Evolutionary conservation across 768 basidiomycete genomes (phyloP).

Genomic region (Kondoa malvinella): DNA sequence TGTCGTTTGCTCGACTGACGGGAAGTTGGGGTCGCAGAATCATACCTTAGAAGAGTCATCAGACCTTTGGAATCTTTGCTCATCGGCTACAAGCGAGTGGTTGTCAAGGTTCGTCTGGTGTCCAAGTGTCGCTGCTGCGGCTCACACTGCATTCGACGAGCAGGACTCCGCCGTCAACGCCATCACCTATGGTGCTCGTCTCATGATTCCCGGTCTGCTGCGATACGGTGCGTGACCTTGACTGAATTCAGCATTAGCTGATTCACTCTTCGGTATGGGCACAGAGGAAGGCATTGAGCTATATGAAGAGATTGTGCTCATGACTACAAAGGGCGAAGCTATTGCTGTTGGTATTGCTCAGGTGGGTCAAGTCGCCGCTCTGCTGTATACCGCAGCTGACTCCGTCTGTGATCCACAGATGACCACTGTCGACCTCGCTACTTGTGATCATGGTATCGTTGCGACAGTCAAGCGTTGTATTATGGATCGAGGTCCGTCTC

Average conservation of each 20-base stretch:
- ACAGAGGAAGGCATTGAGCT: constrained; percentile 69
- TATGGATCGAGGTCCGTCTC: constrained; percentile 47
- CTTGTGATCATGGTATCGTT: constrained; percentile 95
- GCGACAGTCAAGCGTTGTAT: constrained; percentile 98
- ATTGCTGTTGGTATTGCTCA: constrained; percentile 27
- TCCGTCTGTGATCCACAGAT: constrained; percentile 45
- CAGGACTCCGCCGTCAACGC: constrained; percentile 91
- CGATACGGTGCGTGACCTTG: constrained; percentile 48
- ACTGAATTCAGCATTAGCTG: background rate
- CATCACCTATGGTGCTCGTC: constrained; percentile 96
- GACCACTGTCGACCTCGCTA: constrained; percentile 94
- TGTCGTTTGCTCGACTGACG: background rate
- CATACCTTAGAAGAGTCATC: constrained; percentile 86
- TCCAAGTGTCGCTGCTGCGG: background rate
- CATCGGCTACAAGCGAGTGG: constrained; percentile 92
- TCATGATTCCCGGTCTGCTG: constrained; percentile 96
- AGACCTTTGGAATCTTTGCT: constrained; percentile 85
- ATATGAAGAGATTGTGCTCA: constrained; percentile 88
- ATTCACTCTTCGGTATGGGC: background rate
- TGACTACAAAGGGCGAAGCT: constrained; percentile 84
- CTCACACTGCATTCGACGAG: too few species aligned
- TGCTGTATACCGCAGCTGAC: background rate
- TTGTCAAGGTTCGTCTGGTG: constrained; percentile 54
- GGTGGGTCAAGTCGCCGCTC: background rate
- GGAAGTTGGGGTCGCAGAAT: constrained; percentile 42